A percentile compares a stretch with the other conserved stretches of the same genome.
phyloP scores from a whole-genome alignment of 352 stramenopile species.

The Blastocystis sp. region DNA sequence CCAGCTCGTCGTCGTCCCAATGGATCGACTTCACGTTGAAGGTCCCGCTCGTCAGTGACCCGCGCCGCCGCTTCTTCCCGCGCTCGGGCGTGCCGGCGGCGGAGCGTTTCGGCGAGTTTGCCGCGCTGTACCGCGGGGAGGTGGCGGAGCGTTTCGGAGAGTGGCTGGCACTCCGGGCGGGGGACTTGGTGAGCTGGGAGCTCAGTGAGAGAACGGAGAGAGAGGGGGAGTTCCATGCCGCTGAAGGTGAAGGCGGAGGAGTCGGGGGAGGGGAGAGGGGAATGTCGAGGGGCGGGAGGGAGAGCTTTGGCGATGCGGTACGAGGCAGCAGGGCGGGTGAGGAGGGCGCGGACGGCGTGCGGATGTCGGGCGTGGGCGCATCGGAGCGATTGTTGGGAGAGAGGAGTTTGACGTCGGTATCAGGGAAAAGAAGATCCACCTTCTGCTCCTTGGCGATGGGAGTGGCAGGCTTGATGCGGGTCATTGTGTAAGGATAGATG shows the following conservation, averaged over 20 bases:
- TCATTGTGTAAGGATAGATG: constrained; percentile 54
- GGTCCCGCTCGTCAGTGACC: no score
- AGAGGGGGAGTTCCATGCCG: constrained; percentile 35
- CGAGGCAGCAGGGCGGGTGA: no score
- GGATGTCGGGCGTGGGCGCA: background rate
- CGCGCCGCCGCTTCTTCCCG: no score
- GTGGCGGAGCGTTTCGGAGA: background rate
- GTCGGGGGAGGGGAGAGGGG: background rate
- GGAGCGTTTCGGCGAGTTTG: no score
- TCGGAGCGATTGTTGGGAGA: background rate
- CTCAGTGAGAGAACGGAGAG: background rate
- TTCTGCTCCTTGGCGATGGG: background rate
- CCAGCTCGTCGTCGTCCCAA: constrained; percentile 41
- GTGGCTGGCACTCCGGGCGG: background rate
- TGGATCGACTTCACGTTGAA: background rate
- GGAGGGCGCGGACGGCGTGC: background rate
- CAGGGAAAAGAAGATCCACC: background rate
- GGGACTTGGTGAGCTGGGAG: background rate
- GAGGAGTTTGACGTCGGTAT: background rate
- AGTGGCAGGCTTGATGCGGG: background rate
- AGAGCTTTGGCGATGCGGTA: background rate
- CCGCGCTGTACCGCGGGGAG: no score
- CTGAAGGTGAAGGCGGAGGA: background rate
- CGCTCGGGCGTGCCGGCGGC: no score
- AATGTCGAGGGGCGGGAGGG: background rate